Percentiles rank a stretch among this genome's conserved stretches.
These are phyloP conservation scores for Fagopyrum tataricum DNA, from an alignment of 148 eudicot species.

Conservation along the genomic window DNA sequence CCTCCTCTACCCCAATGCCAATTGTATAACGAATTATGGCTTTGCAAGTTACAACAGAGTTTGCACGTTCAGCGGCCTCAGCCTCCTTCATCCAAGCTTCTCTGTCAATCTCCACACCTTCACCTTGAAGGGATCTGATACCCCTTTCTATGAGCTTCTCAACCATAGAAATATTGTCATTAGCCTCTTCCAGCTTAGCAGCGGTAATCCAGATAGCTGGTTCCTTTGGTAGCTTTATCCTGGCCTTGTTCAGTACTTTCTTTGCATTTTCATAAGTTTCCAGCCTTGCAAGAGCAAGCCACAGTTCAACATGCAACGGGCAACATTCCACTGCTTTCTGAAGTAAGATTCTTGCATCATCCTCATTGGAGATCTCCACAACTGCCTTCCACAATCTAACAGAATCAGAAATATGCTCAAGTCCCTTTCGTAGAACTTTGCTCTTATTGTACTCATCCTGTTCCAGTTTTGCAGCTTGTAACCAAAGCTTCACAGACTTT, in stretches of 20 bases:
- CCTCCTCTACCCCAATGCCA: slow-evolving; percentile 87
- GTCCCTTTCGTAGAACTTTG: slow-evolving; percentile 83
- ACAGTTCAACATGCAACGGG: slow-evolving; percentile 83
- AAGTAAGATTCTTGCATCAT: slow-evolving; percentile 69
- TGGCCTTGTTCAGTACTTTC: slow-evolving; percentile 83
- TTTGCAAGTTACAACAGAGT: slow-evolving; percentile 77
- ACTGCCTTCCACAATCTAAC: slow-evolving; percentile 96
- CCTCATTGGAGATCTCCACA: slow-evolving; percentile 92
- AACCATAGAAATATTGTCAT: slow-evolving; percentile 72
- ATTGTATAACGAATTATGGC: slow-evolving; percentile 72
- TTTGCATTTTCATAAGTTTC: slow-evolving; percentile 88
- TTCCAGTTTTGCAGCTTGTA: slow-evolving; percentile 83
- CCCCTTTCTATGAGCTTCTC: slow-evolving; percentile 86
- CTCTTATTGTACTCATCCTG: slow-evolving; percentile 69
- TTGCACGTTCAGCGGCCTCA: slow-evolving; percentile 84
- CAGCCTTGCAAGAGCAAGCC: slow-evolving; percentile 91
- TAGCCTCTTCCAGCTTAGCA: slow-evolving; percentile 91
- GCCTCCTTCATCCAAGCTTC: slow-evolving; percentile 99
- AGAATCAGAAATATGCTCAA: slow-evolving; percentile 83
- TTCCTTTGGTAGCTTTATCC: slow-evolving; percentile 82
- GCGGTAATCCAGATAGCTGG: slow-evolving; percentile 95
- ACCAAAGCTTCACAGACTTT: slow-evolving; percentile 88
- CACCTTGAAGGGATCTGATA: slow-evolving; percentile 76
- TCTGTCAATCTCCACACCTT: slow-evolving; percentile 72
- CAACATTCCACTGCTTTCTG: slow-evolving; percentile 93